Conservation (phyloP, 345 rosid genomes). For the Arabidopsis suecica region DNA sequence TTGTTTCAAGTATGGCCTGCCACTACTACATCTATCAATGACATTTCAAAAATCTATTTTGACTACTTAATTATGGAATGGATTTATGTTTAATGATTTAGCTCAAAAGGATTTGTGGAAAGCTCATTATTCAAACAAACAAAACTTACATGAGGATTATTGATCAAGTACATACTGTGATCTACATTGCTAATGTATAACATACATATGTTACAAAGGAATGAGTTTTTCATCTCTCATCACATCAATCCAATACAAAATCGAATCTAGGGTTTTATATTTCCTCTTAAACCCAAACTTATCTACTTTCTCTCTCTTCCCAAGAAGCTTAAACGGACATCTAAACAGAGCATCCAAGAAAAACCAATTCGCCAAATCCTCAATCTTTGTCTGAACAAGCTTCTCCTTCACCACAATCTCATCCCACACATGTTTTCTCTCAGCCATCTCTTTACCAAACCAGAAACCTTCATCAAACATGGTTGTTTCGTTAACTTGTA, state of each 20-base stretch:
- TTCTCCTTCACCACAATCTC: slow-evolving; percentile 65
- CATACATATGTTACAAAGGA: slow-evolving; percentile 43
- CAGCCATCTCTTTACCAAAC: slow-evolving; percentile 57
- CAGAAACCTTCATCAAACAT: slow-evolving; percentile 57
- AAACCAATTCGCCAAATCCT: slow-evolving; percentile 81
- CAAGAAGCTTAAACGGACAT: slow-evolving; percentile 72
- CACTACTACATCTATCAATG: slow-evolving; percentile 28
- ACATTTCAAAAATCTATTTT: background rate
- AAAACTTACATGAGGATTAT: background rate
- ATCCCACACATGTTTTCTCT: slow-evolving; percentile 62
- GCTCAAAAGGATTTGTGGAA: background rate
- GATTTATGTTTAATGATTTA: background rate
- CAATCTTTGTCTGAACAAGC: slow-evolving; percentile 59
- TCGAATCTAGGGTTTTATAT: slow-evolving; percentile 63
- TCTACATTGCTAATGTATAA: background rate
- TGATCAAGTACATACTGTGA: background rate
- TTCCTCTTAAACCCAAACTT: slow-evolving; percentile 65
- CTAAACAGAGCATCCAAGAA: slow-evolving; percentile 78
- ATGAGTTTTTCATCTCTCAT: slow-evolving; percentile 73
- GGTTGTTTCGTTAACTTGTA: slow-evolving; percentile 47
- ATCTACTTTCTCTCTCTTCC: slow-evolving; percentile 69
- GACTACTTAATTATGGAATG: background rate
- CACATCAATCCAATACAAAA: slow-evolving; percentile 74
- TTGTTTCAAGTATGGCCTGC: slow-evolving; percentile 35
- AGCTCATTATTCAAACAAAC: background rate